These are phyloP conservation scores for Epichloe festucae DNA, from an alignment of 2,329 filamentous ascomycete species.

Conservation along the genomic window DNA sequence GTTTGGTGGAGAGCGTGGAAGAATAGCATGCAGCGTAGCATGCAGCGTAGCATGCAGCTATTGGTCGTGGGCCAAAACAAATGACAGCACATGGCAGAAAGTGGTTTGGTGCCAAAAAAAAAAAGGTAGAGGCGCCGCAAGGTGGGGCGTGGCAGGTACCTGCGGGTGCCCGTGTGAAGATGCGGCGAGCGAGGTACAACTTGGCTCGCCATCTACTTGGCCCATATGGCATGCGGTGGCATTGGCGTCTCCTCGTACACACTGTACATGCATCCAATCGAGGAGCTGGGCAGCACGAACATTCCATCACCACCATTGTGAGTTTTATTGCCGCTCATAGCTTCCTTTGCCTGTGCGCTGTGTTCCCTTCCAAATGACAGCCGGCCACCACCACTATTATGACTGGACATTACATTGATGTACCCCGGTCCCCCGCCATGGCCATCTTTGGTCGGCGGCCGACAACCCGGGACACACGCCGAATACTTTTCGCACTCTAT, in stretches of 20 bases:
- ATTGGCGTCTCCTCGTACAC: too few relatives aligned
- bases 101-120: neutral
- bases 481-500: too few relatives aligned
- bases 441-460: too few relatives aligned
- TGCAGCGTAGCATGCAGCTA: constrained; percentile 10
- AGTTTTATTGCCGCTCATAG: neutral
- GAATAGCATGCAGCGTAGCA: constrained; percentile 11
- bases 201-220: too few relatives aligned
- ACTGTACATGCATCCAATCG: neutral
- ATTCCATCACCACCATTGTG: neutral
- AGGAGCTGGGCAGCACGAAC: neutral
- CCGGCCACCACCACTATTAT: too few relatives aligned
- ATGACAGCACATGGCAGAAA: constrained; percentile 7
- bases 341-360: too few relatives aligned
- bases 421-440: too few relatives aligned
- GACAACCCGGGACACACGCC: too few relatives aligned
- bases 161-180: neutral
- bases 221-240: too few relatives aligned
- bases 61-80: constrained; percentile 20
- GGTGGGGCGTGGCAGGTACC: neutral
- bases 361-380: too few relatives aligned
- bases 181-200: neutral
- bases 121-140: neutral
- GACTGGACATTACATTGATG: too few relatives aligned
- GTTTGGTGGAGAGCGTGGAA: constrained; percentile 10